Percentiles rank a stretch among this genome's conserved stretches.
Evolutionary conservation across 148 eudicot species (phyloP).

Genomic region (Mesembryanthemum crystallinum): DNA sequence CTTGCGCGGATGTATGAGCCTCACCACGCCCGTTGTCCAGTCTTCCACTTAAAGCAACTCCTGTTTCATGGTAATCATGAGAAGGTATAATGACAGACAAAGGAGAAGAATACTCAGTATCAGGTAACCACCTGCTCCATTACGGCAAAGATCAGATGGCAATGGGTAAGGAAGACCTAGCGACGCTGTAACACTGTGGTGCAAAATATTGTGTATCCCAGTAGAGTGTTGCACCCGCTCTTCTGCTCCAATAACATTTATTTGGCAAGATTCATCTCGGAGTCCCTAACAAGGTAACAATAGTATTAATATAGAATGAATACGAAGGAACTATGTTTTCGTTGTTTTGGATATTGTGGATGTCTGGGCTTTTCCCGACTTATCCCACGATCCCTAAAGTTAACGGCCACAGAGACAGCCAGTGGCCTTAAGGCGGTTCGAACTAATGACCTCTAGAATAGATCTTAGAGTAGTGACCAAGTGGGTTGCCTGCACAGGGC

Average conservation of each 20-base stretch:
- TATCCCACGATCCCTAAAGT: too few relatives aligned
- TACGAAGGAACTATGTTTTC: background rate
- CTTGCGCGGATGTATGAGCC: conserved; percentile 19
- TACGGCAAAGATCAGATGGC: conserved; percentile 2
- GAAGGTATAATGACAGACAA: conserved; percentile 15
- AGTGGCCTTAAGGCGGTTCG: too few relatives aligned
- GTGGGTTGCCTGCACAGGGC: too few relatives aligned
- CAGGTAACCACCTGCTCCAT: conserved; percentile 12
- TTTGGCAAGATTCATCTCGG: conserved; percentile 18
- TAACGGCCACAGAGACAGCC: too few relatives aligned
- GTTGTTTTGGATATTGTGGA: too few relatives aligned
- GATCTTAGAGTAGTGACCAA: too few relatives aligned
- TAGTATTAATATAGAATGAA: background rate
- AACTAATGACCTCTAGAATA: too few relatives aligned
- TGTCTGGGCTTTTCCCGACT: too few relatives aligned
- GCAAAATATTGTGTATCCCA: conserved; percentile 11
- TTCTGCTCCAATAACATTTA: conserved; percentile 9
- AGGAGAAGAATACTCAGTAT: conserved; percentile 14
- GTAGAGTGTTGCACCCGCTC: conserved; percentile 19
- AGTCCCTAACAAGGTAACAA: conserved; percentile 23
- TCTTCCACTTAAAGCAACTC: conserved; percentile 25
- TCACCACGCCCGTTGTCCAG: conserved; percentile 17
- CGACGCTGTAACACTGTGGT: conserved; percentile 23
- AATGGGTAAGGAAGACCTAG: background rate
- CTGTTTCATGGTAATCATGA: conserved; percentile 18